phyloP scores from a whole-genome alignment of 23 red algal genomes.

The Gracilariopsis chorda region DNA sequence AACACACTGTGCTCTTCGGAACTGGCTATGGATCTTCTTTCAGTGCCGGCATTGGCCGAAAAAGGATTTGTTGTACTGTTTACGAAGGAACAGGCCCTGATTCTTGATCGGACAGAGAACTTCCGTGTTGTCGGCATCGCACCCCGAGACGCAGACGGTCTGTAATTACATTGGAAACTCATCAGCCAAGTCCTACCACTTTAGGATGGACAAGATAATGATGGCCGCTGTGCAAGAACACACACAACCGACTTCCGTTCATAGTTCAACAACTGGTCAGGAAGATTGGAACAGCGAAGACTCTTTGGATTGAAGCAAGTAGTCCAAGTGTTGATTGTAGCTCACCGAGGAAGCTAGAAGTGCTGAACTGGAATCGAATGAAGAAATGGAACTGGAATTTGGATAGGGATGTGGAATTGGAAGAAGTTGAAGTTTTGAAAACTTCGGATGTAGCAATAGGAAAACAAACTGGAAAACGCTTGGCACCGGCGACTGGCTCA shows the following conservation, averaged over 20 bases:
- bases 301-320: background rate
- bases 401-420: background rate
- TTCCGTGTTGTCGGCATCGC: background rate
- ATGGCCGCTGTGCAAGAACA: background rate
- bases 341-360: background rate
- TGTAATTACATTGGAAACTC: background rate
- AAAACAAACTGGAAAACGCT: background rate
- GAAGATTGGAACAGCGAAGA: background rate
- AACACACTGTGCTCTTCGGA: background rate
- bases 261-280: background rate
- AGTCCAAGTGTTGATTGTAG: no score
- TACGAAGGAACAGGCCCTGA: background rate
- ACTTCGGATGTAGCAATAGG: no score
- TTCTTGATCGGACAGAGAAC: background rate
- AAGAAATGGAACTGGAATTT: background rate
- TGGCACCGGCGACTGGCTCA: constrained; percentile 35
- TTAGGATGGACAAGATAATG: background rate
- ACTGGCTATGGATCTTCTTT: constrained; percentile 8
- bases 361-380: background rate
- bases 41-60: background rate
- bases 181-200: no score
- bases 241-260: background rate
- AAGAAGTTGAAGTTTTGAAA: no score
- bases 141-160: background rate
- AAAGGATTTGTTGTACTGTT: background rate